Conservation (phyloP, 208 protist genomes). For the Trypanosoma cruzi region DNA sequence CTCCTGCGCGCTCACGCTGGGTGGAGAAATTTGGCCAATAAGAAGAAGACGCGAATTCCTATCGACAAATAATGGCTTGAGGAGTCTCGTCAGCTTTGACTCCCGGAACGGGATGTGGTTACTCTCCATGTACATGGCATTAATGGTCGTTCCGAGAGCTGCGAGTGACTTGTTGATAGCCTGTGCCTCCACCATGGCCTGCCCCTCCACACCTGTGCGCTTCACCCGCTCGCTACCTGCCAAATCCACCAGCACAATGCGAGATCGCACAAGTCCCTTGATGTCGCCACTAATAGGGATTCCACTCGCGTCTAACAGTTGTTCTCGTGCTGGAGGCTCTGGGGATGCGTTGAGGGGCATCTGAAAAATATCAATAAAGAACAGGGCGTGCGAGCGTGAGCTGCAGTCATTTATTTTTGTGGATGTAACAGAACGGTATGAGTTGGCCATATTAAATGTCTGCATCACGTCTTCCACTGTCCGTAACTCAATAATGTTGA, state of each 20-base stretch:
- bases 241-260: constrained; percentile 96
- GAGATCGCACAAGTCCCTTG: constrained; percentile 84
- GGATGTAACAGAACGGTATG: constrained; percentile 68
- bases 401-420: constrained; percentile 93
- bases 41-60: constrained; percentile 70
- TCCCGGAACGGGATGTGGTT: constrained; percentile 90
- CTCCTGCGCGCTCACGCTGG: constrained; percentile 57
- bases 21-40: constrained; percentile 83
- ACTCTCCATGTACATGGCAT: constrained; percentile 80
- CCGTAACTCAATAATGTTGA: constrained; percentile 65
- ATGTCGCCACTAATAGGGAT: constrained; percentile 42
- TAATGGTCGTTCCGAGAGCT: constrained; percentile 84
- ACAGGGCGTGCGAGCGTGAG: constrained; percentile 89
- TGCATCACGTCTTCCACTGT: constrained; percentile 73
- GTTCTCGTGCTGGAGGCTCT: constrained; percentile 33
- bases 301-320: constrained; percentile 59
- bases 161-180: constrained; percentile 92
- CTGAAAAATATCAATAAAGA: constrained; percentile 92
- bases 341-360: constrained; percentile 36
- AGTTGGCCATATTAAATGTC: constrained; percentile 79
- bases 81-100: constrained; percentile 93
- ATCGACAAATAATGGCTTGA: constrained; percentile 80
- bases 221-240: constrained; percentile 94
- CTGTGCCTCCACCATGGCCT: constrained; percentile 90
- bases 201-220: constrained; percentile 81